Evolutionary conservation across 306 rosid species (phyloP).

Genomic region (Nissolia schottii): DNA sequence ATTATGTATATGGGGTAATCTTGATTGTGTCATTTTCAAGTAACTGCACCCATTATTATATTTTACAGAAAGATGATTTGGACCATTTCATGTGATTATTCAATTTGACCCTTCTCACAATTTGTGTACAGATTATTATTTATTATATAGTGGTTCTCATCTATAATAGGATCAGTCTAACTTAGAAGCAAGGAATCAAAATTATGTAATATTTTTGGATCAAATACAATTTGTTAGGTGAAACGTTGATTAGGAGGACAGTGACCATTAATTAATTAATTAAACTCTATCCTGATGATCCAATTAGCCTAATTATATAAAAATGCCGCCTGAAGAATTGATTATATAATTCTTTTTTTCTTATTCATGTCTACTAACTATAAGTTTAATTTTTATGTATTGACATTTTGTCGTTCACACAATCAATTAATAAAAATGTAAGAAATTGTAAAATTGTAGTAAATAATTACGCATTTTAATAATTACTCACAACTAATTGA

Average conservation of each 20-base stretch:
- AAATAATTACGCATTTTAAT: too few species aligned
- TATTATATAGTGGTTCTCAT: slow-evolving; percentile 23
- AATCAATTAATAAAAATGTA: too few species aligned
- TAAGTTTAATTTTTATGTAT: too few species aligned
- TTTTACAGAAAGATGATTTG: slow-evolving; percentile 25
- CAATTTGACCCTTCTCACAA: slow-evolving; percentile 33
- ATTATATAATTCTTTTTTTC: neutral
- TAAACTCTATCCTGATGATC: slow-evolving; percentile 17
- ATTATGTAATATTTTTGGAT: slow-evolving; percentile 14
- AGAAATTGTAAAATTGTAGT: too few species aligned
- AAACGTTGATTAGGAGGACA: slow-evolving; percentile 35
- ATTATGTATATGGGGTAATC: neutral
- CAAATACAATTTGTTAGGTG: slow-evolving; percentile 35
- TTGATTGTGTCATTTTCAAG: slow-evolving; percentile 37
- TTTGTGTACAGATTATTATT: neutral
- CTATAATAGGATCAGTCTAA: slow-evolving; percentile 14
- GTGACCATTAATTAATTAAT: slow-evolving; percentile 27
- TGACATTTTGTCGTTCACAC: too few species aligned
- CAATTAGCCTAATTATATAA: slow-evolving; percentile 4
- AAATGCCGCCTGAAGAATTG: slow-evolving; percentile 32
- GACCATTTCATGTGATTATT: slow-evolving; percentile 41
- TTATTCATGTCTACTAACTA: too few species aligned
- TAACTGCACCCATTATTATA: slow-evolving; percentile 37
- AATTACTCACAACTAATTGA: too few species aligned
- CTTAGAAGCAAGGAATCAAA: slow-evolving; percentile 38